Conservation (phyloP, 768 basidiomycete species). For the Mrakia blollopis region DNA sequence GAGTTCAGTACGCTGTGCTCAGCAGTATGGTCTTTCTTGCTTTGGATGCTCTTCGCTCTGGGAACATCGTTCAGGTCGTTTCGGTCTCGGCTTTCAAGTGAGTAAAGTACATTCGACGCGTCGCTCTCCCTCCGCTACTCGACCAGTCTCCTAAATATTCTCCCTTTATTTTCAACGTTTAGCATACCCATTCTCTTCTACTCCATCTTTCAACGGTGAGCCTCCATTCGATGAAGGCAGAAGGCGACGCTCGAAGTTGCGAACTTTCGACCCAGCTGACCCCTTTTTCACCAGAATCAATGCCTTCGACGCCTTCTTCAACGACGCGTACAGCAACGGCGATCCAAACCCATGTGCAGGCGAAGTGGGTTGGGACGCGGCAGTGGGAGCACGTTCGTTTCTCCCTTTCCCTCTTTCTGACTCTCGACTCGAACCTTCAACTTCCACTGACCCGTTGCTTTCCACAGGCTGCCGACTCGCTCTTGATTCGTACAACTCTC, state of each 20-base stretch:
- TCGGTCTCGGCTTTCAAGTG: conserved; percentile 9
- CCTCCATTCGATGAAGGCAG: too few relatives aligned
- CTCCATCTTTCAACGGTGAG: conserved; percentile 9
- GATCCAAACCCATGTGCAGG: neutral
- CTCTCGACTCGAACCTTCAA: too few relatives aligned
- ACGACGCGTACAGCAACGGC: neutral
- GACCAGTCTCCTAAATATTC: too few relatives aligned
- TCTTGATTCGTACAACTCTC: neutral
- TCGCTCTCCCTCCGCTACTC: neutral
- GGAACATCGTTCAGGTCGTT: neutral
- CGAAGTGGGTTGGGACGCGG: neutral
- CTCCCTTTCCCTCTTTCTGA: neutral
- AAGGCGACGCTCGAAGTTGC: neutral
- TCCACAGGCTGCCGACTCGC: neutral
- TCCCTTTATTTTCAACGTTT: neutral
- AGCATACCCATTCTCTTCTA: conserved; percentile 14
- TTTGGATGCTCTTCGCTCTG: neutral
- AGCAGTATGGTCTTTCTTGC: conserved; percentile 3
- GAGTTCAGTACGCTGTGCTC: neutral
- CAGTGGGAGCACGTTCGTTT: neutral
- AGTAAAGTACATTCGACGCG: neutral
- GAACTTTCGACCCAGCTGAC: neutral
- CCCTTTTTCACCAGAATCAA: neutral
- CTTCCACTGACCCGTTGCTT: neutral
- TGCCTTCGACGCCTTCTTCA: conserved; percentile 16